Evolutionary conservation across 2,329 filamentous ascomycete species (phyloP).

Genomic region (Microcera coccophila): DNA sequence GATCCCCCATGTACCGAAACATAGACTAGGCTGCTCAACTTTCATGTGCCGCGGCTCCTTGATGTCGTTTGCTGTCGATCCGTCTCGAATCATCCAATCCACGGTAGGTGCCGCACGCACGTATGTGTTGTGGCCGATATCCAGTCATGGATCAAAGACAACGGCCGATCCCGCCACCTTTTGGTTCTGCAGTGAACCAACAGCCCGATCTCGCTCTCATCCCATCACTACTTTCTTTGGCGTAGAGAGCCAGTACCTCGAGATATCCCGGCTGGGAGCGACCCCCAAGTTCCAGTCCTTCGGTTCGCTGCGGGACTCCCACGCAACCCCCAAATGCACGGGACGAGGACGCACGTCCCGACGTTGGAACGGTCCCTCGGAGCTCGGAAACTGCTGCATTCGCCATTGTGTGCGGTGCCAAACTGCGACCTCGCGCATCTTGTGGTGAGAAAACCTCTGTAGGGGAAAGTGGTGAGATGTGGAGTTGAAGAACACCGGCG

Average conservation of each 20-base stretch:
- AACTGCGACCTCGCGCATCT: too few relatives aligned
- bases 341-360: neutral
- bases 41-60: neutral
- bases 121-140: neutral
- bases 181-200: slow-evolving; percentile 1
- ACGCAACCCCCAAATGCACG: slow-evolving; percentile 4
- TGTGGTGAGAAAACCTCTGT: too few relatives aligned
- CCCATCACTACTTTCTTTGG: slow-evolving; percentile 1
- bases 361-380: neutral
- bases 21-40: neutral
- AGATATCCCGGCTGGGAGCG: slow-evolving; percentile 4
- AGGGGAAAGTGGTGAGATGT: too few relatives aligned
- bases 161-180: neutral
- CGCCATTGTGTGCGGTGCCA: too few relatives aligned
- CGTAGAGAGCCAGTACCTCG: slow-evolving; percentile 4
- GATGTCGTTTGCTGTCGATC: too few relatives aligned
- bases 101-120: neutral
- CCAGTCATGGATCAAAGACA: neutral
- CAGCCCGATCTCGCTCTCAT: neutral
- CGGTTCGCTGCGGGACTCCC: slow-evolving; percentile 3
- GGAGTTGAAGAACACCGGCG: too few relatives aligned
- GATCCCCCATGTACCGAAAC: neutral
- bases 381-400: neutral
- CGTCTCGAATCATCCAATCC: too few relatives aligned
- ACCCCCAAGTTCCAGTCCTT: neutral